phyloP scores from a whole-genome alignment of 73 alveolate species.

The Blepharisma japonicum region DNA sequence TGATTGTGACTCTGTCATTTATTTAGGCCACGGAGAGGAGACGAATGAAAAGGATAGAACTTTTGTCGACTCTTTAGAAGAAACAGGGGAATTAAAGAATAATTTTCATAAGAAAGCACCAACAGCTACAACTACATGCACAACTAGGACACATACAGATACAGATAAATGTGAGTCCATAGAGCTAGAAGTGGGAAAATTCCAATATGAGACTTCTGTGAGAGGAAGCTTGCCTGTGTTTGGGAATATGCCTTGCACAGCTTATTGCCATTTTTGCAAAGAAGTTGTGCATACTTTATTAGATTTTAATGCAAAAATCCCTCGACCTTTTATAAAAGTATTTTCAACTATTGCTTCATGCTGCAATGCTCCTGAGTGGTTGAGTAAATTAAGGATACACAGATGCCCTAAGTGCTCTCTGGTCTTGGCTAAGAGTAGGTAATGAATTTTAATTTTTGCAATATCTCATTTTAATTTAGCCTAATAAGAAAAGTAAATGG shows the following conservation, averaged over 20 bases:
- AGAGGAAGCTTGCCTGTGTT: not conserved
- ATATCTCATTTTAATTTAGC: too few species aligned
- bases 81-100: too few species aligned
- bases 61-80: too few species aligned
- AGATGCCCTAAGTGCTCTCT: not conserved
- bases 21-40: not conserved
- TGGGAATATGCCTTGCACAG: not conserved
- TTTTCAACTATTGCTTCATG: not conserved
- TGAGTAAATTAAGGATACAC: not conserved
- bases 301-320: not conserved
- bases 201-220: not conserved
- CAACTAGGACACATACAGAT: too few species aligned
- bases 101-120: too few species aligned
- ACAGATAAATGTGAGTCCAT: too few species aligned
- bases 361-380: not conserved
- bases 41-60: not conserved
- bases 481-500: too few species aligned
- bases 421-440: not conserved
- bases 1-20: constrained; percentile 15
- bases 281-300: not conserved
- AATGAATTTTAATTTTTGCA: too few species aligned
- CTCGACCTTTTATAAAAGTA: not conserved
- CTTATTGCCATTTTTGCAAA: not conserved
- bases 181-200: too few species aligned
- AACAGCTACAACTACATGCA: too few species aligned